Percentiles rank a stretch among this genome's conserved stretches.
Conservation (phyloP, 2,329 filamentous ascomycete genomes). For the Epicoccum nigrum region DNA sequence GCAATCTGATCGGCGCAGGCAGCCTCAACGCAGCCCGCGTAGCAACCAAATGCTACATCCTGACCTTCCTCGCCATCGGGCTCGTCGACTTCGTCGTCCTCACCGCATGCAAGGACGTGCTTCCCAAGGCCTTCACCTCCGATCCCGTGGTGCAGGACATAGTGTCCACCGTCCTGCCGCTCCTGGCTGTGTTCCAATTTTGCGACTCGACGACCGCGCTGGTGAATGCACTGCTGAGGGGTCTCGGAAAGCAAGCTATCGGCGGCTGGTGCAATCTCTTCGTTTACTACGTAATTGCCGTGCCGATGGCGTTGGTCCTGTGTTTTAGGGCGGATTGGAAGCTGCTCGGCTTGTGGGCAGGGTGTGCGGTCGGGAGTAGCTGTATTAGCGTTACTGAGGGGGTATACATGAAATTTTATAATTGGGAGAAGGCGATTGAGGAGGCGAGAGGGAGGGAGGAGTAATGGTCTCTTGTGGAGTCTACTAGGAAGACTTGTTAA, state of each 20-base stretch:
- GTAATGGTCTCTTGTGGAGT: constrained; percentile 21
- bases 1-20: constrained; percentile 49
- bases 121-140: constrained; percentile 44
- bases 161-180: constrained; percentile 41
- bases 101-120: constrained; percentile 35
- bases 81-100: constrained; percentile 44
- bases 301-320: constrained; percentile 46
- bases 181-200: constrained; percentile 47
- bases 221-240: constrained; percentile 46
- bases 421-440: constrained; percentile 41
- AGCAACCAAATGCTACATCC: constrained; percentile 41
- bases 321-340: constrained; percentile 46
- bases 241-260: constrained; percentile 47
- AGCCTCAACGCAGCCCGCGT: constrained; percentile 41
- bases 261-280: constrained; percentile 48
- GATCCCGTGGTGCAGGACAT: constrained; percentile 46
- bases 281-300: constrained; percentile 48
- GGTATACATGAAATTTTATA: constrained; percentile 36
- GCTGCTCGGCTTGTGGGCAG: constrained; percentile 47
- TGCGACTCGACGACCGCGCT: constrained; percentile 47
- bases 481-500: no score
- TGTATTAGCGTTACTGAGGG: constrained; percentile 45
- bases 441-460: constrained; percentile 40
- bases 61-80: constrained; percentile 45
- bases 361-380: constrained; percentile 41